A percentile compares a stretch with the other conserved stretches of the same genome.
These are phyloP conservation scores for Pharnaceum exiguum DNA, from an alignment of 148 eudicot species.

Conservation along the genomic window DNA sequence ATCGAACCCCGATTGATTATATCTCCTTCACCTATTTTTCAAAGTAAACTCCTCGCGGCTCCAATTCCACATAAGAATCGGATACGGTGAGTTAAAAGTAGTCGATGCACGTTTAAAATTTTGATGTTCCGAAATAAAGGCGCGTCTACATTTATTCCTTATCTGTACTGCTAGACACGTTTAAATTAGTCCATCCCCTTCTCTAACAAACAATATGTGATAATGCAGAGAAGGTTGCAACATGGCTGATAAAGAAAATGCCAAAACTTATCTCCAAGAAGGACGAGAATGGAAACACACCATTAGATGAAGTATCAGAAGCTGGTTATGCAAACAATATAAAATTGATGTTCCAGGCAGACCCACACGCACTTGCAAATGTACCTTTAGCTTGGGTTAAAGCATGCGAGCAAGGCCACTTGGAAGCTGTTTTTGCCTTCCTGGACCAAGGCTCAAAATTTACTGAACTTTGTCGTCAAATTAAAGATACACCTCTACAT, in stretches of 20 bases:
- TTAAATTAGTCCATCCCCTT: no score
- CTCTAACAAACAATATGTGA: no score
- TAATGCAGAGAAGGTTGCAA: background rate
- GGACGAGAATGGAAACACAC: background rate
- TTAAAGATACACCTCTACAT: constrained; percentile 21
- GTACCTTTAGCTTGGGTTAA: background rate
- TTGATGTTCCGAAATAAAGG: no score
- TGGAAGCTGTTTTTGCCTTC: constrained; percentile 2
- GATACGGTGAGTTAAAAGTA: no score
- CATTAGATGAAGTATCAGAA: background rate
- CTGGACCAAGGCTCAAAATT: constrained; percentile 4
- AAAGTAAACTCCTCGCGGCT: no score
- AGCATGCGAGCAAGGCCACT: constrained; percentile 7
- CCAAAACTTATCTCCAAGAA: background rate
- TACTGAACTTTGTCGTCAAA: background rate
- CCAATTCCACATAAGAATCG: no score
- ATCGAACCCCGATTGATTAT: no score
- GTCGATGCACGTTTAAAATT: no score
- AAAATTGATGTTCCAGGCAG: background rate
- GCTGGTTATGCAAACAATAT: background rate
- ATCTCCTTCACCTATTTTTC: no score
- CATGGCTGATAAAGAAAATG: background rate
- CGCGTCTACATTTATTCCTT: no score
- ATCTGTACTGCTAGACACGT: no score
- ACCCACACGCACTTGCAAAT: background rate